phyloP scores from a whole-genome alignment of 1,284 basidiomycete genomes.

The Flammula alnicola region DNA sequence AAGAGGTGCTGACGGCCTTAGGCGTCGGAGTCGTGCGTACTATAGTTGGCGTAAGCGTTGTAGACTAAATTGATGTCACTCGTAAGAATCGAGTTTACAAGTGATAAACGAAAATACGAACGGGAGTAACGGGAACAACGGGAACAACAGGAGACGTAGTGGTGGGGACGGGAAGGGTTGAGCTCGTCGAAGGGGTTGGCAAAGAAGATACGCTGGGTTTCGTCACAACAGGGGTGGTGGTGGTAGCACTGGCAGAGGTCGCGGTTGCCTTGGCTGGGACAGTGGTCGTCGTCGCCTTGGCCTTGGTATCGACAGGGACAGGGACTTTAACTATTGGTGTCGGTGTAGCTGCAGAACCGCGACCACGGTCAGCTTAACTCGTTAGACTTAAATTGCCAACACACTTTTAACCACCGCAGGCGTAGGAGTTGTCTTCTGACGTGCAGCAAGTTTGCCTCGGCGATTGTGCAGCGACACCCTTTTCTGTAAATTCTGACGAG shows the following conservation, averaged over 20 bases:
- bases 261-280: not conserved
- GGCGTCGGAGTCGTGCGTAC: not conserved
- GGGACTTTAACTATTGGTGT: no score
- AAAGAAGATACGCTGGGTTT: no score
- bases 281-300: conserved; percentile 8
- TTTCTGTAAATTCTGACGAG: conserved; percentile 15
- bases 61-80: not conserved
- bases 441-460: conserved; percentile 6
- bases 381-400: no score
- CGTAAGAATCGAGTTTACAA: not conserved
- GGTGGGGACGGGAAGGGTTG: no score
- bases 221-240: not conserved
- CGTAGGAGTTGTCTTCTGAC: not conserved
- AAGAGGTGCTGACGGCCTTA: not conserved
- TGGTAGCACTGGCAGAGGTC: not conserved
- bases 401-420: not conserved
- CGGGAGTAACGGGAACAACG: no score
- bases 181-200: no score
- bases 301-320: no score
- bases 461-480: conserved; percentile 13
- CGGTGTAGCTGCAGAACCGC: conserved; percentile 1
- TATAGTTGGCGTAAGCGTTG: not conserved
- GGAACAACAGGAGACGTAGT: no score
- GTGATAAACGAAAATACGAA: no score
- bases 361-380: not conserved